phyloP scores from a whole-genome alignment of 2,329 filamentous ascomycete species.

The Colletotrichum trifolii region DNA sequence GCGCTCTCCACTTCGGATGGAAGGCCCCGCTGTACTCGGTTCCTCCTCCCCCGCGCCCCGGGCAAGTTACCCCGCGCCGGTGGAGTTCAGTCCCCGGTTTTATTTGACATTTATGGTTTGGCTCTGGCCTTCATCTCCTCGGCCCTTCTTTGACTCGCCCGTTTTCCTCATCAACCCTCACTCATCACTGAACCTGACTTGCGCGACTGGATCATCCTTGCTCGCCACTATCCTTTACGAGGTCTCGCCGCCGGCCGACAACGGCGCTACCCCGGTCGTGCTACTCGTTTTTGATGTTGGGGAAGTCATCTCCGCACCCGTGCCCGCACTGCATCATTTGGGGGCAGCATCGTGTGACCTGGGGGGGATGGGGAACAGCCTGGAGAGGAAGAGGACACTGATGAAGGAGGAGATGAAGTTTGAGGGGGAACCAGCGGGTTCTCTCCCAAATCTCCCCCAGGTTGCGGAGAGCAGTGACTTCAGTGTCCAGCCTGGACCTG shows the following conservation, averaged over 20 bases:
- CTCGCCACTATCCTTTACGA: background rate
- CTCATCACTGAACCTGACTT: conserved; percentile 7
- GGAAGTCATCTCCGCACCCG: conserved; percentile 31
- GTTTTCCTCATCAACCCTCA: background rate
- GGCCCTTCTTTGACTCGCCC: background rate
- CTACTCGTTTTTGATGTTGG: conserved; percentile 6
- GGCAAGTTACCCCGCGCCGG: conserved; percentile 32
- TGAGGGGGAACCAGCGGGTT: conserved; percentile 26
- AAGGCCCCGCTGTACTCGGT: conserved; percentile 23
- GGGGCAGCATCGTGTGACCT: conserved; percentile 3
- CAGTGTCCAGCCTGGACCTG: no score
- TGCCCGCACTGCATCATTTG: conserved; percentile 10
- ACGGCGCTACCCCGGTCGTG: background rate
- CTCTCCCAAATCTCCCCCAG: background rate
- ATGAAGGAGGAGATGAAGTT: conserved; percentile 1
- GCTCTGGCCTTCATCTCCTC: background rate
- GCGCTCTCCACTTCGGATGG: conserved; percentile 3
- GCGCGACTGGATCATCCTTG: conserved; percentile 13
- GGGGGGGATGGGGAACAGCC: conserved; percentile 5
- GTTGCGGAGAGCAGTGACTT: conserved; percentile 11
- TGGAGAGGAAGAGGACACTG: conserved; percentile 11
- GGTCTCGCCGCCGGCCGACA: background rate
- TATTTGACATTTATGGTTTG: conserved; percentile 6
- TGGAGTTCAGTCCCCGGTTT: conserved; percentile 31
- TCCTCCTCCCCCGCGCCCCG: conserved; percentile 34